Conservation (phyloP, 768 basidiomycete species). For the Macrolepiota fuliginosa region DNA sequence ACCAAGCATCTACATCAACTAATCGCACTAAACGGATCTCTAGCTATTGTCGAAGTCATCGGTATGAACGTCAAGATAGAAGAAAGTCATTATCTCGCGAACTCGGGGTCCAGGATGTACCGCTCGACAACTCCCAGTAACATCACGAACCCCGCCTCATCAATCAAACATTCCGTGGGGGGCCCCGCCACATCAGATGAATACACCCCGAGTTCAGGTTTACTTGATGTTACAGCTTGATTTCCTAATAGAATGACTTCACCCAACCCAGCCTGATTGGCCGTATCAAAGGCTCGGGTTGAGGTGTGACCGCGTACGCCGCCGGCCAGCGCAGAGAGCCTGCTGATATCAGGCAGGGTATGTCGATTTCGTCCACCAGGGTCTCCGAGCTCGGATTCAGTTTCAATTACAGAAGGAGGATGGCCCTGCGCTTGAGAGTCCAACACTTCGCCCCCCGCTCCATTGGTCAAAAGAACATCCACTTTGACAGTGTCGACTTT, state of each 20-base stretch:
- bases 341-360: neutral
- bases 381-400: conserved; percentile 13
- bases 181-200: neutral
- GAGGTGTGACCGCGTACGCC: conserved; percentile 8
- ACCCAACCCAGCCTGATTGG: neutral
- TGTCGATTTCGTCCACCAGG: neutral
- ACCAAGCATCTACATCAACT: neutral
- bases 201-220: conserved; percentile 2
- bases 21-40: neutral
- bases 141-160: conserved; percentile 38
- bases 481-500: neutral
- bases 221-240: neutral
- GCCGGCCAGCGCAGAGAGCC: neutral
- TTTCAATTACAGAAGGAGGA: neutral
- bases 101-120: conserved; percentile 17
- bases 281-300: neutral
- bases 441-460: neutral
- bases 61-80: neutral
- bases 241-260: neutral
- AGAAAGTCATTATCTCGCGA: conserved; percentile 18
- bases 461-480: conserved; percentile 1
- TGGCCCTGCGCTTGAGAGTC: conserved; percentile 8
- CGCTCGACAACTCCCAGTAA: conserved; percentile 36
- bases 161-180: conserved; percentile 19
- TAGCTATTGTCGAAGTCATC: neutral